Percentiles rank a stretch among this genome's conserved stretches.
Conservation (phyloP, 2,329 filamentous ascomycete genomes). For the Aquanectria penicillioides region DNA sequence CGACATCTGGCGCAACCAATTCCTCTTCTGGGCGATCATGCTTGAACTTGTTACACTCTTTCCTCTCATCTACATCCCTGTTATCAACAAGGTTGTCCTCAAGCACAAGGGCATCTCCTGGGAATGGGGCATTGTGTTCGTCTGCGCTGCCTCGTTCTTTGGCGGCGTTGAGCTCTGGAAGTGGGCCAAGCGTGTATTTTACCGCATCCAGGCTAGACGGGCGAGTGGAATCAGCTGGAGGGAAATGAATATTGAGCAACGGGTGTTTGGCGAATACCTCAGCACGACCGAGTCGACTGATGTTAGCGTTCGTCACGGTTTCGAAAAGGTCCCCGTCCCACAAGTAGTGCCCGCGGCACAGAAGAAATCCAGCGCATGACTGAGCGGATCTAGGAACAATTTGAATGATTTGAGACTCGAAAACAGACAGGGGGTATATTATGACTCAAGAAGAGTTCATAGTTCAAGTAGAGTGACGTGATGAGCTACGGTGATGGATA, state of each 20-base stretch:
- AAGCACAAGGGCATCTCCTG: conserved; percentile 69
- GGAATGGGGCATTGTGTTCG: conserved; percentile 71
- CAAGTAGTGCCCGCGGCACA: conserved; percentile 20
- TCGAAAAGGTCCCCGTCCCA: conserved; percentile 35
- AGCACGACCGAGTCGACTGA: conserved; percentile 39
- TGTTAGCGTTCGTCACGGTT: conserved; percentile 40
- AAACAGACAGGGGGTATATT: no score
- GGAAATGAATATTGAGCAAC: conserved; percentile 52
- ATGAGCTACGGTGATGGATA: no score
- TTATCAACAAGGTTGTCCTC: conserved; percentile 67
- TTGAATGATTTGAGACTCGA: no score
- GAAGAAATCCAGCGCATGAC: neutral
- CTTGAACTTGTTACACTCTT: conserved; percentile 60
- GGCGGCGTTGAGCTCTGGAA: conserved; percentile 69
- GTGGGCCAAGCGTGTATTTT: conserved; percentile 62
- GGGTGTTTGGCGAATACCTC: conserved; percentile 52
- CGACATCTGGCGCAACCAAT: conserved; percentile 77
- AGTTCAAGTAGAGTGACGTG: no score
- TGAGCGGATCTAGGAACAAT: neutral
- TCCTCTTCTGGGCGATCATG: conserved; percentile 73
- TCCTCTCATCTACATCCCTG: conserved; percentile 67
- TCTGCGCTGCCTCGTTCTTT: conserved; percentile 65
- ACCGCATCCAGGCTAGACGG: conserved; percentile 40
- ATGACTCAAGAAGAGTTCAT: no score
- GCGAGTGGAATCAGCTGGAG: conserved; percentile 45